Base-by-base conservation (phyloP, 2,329 filamentous ascomycete species). In the Colletotrichum horii region DNA sequence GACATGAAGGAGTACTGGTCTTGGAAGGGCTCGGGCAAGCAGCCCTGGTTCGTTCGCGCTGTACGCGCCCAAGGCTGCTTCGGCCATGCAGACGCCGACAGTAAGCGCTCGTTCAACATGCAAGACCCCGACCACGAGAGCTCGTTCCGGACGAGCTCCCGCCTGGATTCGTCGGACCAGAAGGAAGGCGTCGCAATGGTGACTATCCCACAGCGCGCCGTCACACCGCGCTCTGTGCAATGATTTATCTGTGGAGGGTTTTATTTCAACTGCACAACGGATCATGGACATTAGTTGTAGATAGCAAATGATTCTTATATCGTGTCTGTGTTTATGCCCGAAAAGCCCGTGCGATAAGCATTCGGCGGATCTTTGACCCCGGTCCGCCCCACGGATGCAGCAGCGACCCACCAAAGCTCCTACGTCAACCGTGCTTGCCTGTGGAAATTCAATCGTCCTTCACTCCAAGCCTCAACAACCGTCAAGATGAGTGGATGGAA, bases 401-500 rank as follows among this genome's bases (percentile, higher is more conserved):
- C 58, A 15, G 30, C n/a, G 72, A 65, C 58, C 75, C 72, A 72
- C 68, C 60, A 65, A 34, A 77, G 75, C 75, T 77, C 55, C 58
- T 64, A 64, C 70, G 70, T 74, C 64, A 76, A 70, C 65, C n/a
- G 28, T 19, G 34, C 52, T 52, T 52, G 48, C 43, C 30, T 58
- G 11, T 34, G n/a, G 58, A 56, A 55, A 36, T 70, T 28, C 71
- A 43, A 34, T 24, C 36, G 16, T 9, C 48, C 30, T 8, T 12
- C 48, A 55, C 24, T 55, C 36, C 26, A 26, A 66, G 64, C 38
- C 58, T 36, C 56, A 48, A 28, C 32, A 70, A 43, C n/a, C 55
- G 56, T 16, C 62, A 86, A 81, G 56, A 93, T 93, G 92, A 94
- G 94, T 86, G 96, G 96, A 78, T 98, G 96, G 96, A 98, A 97